Percentiles rank a stretch among this genome's conserved stretches.
phyloP scores from a whole-genome alignment of 1,284 basidiomycete species.

The Ustilago nuda region DNA sequence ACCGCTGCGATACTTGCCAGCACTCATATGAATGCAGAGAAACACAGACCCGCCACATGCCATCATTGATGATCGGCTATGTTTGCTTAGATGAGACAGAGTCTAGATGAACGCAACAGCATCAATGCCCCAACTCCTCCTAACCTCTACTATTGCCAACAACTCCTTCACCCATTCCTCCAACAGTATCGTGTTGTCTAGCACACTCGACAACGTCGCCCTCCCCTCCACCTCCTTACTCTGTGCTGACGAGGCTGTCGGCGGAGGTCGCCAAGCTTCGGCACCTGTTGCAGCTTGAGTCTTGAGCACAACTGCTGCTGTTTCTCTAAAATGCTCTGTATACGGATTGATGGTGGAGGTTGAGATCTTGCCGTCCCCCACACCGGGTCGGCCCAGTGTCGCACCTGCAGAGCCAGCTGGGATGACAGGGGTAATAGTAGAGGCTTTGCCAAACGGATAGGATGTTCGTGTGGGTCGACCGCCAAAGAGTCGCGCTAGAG shows the following conservation, averaged over 20 bases:
- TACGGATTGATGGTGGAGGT: slow-evolving; percentile 49
- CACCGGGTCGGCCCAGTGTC: slow-evolving; percentile 7
- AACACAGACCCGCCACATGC: too few relatives aligned
- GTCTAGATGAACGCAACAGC: slow-evolving; percentile 30
- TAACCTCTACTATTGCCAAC: slow-evolving; percentile 84
- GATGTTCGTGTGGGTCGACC: slow-evolving; percentile 30
- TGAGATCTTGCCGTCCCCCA: slow-evolving; percentile 29
- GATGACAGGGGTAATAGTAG: not conserved
- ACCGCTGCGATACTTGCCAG: not conserved
- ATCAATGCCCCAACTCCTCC: slow-evolving; percentile 88
- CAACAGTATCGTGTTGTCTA: slow-evolving; percentile 94
- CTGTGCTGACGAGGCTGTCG: slow-evolving; percentile 4
- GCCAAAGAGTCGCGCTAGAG: slow-evolving; percentile 42
- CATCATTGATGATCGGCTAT: slow-evolving; percentile 1
- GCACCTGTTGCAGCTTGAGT: slow-evolving; percentile 74
- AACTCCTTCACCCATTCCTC: slow-evolving; percentile 97
- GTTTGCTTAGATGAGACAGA: not conserved
- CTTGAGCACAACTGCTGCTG: slow-evolving; percentile 79
- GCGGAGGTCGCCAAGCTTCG: slow-evolving; percentile 22
- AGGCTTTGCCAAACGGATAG: slow-evolving; percentile 14
- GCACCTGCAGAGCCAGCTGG: not conserved
- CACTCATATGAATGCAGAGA: too few relatives aligned
- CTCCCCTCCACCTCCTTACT: slow-evolving; percentile 10
- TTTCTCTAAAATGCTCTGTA: slow-evolving; percentile 83
- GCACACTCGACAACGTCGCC: slow-evolving; percentile 81